These are phyloP conservation scores for Globisporangium irregulare DNA, from an alignment of 352 stramenopile species.

Conservation along the genomic window DNA sequence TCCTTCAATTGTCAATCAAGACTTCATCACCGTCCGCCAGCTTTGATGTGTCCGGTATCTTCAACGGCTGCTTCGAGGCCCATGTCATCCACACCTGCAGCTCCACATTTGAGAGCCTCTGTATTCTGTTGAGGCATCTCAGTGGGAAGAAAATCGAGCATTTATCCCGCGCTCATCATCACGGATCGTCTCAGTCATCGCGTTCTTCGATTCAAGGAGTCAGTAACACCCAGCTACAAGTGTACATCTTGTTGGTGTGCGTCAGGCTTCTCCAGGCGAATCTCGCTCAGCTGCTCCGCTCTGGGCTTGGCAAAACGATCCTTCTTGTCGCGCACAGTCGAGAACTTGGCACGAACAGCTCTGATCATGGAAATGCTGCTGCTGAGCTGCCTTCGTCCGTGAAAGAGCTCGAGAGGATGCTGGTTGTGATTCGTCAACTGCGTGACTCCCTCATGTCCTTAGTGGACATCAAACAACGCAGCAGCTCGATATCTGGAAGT, in stretches of 20 bases:
- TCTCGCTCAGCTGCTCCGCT: conserved; percentile 62
- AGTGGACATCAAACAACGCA: conserved; percentile 29
- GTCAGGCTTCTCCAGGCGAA: conserved; percentile 79
- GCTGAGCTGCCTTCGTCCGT: neutral
- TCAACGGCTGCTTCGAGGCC: conserved; percentile 42
- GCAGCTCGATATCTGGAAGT: neutral
- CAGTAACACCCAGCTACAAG: conserved; percentile 27
- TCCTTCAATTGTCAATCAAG: conserved; percentile 10
- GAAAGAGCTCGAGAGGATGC: conserved; percentile 11
- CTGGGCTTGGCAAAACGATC: conserved; percentile 40
- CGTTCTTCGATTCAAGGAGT: neutral
- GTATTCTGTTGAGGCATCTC: conserved; percentile 36
- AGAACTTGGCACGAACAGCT: neutral
- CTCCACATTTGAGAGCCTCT: conserved; percentile 44
- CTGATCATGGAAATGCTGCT: neutral
- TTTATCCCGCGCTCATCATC: conserved; percentile 13
- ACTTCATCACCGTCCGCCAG: neutral
- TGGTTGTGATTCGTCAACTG: conserved; percentile 12
- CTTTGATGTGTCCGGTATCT: conserved; percentile 12
- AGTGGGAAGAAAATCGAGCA: conserved; percentile 35
- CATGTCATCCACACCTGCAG: conserved; percentile 43
- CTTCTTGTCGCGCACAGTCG: conserved; percentile 16
- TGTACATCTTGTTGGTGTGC: conserved; percentile 65
- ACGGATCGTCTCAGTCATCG: neutral
- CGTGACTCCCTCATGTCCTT: conserved; percentile 29